A percentile compares a stretch with the other conserved stretches of the same genome.
These are phyloP conservation scores for Gossypium raimondii DNA, from an alignment of 345 rosid genomes.

Conservation along the genomic window DNA sequence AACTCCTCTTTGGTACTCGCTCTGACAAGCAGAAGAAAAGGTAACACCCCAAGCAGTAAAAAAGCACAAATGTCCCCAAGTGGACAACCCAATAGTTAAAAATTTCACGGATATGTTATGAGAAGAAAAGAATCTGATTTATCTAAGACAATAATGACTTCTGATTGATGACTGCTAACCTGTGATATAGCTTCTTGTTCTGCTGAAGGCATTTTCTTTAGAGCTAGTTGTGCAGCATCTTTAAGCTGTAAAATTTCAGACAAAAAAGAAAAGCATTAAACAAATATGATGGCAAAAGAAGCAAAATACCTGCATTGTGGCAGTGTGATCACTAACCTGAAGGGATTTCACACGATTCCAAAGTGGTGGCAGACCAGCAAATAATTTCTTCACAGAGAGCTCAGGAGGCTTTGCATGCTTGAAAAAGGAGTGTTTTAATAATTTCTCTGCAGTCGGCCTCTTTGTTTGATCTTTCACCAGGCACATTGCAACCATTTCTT, in stretches of 20 bases:
- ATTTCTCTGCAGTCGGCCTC: constrained; percentile 96
- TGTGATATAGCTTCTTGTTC: constrained; percentile 94
- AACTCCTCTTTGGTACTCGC: constrained; percentile 97
- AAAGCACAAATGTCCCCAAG: constrained; percentile 3
- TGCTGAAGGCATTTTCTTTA: constrained; percentile 91
- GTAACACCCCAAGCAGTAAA: not conserved
- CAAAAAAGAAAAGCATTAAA: constrained; percentile 19
- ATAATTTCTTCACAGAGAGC: constrained; percentile 67
- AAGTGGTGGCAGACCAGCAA: constrained; percentile 82
- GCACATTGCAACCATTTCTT: constrained; percentile 99
- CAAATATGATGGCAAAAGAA: constrained; percentile 4
- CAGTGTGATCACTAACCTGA: constrained; percentile 48
- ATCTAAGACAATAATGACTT: not conserved
- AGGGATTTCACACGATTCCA: constrained; percentile 93
- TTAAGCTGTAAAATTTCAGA: constrained; percentile 54
- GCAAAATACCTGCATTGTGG: constrained; percentile 18
- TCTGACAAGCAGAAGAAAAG: constrained; percentile 39
- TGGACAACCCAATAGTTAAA: not conserved
- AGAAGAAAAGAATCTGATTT: not conserved
- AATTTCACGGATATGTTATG: not conserved
- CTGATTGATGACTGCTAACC: constrained; percentile 38
- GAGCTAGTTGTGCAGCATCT: constrained; percentile 92
- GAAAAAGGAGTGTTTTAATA: constrained; percentile 87
- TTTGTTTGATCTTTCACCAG: constrained; percentile 97
- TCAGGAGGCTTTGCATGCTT: constrained; percentile 91